Conservation (phyloP, 768 basidiomycete species). For the Mrakia gelida region DNA sequence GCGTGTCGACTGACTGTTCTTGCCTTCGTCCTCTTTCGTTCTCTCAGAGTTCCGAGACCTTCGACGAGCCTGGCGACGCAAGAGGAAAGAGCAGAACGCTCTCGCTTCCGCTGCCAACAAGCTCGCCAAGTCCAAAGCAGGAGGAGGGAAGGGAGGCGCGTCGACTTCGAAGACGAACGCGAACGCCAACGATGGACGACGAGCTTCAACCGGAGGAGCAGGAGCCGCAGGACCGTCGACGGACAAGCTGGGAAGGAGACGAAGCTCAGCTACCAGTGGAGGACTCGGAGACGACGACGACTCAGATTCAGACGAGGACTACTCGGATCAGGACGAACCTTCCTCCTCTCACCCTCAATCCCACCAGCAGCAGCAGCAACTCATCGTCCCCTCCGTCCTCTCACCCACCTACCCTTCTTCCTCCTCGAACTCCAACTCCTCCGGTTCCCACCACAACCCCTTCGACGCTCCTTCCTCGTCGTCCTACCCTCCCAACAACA, state of each 20-base stretch:
- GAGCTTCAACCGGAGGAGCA: not conserved
- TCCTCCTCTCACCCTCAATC: not conserved
- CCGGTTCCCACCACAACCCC: not conserved
- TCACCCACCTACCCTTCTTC: not conserved
- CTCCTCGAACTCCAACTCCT: not conserved
- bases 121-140: not conserved
- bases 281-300: not conserved
- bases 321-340: not conserved
- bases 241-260: not conserved
- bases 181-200: not conserved
- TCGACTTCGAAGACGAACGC: not conserved
- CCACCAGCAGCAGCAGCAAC: not conserved
- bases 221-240: not conserved
- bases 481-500: not conserved
- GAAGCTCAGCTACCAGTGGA: not conserved
- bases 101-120: conserved; percentile 34
- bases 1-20: not conserved
- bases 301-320: not conserved
- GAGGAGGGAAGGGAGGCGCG: not conserved
- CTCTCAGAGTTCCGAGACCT: conserved; percentile 91
- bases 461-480: not conserved
- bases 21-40: not conserved
- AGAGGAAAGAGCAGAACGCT: conserved; percentile 66
- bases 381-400: not conserved
- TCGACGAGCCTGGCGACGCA: conserved; percentile 90